A percentile compares a stretch with the other conserved stretches of the same genome.
Conservation (phyloP, 1,284 basidiomycete genomes). For the Ganoderma sinense region DNA sequence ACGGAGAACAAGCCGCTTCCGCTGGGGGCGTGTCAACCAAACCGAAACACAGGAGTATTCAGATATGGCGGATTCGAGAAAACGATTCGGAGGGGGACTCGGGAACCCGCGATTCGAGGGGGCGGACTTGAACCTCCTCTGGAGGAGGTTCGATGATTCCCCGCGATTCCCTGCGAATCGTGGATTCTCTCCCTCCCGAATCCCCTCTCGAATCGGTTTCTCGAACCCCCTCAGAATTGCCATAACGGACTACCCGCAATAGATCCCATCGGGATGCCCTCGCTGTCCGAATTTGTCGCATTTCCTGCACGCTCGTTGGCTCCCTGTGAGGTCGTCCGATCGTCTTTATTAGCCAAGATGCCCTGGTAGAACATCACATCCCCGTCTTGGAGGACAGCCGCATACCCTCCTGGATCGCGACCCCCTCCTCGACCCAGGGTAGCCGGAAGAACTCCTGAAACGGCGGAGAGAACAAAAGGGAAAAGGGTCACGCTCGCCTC, state of each 20-base stretch:
- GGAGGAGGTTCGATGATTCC: too few relatives aligned
- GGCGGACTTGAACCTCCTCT: too few relatives aligned
- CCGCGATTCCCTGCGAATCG: too few relatives aligned
- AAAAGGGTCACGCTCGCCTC: too few relatives aligned
- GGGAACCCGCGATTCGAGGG: too few relatives aligned
- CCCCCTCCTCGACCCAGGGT: conserved; percentile 86
- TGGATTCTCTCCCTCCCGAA: too few relatives aligned
- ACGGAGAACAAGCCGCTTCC: conserved; percentile 23
- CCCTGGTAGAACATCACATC: conserved; percentile 21
- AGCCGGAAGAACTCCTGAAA: conserved; percentile 90
- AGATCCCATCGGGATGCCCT: conserved; percentile 35
- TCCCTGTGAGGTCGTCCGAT: conserved; percentile 28
- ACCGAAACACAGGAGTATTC: conserved; percentile 24
- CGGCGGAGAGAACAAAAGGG: too few relatives aligned
- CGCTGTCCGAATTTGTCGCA: conserved; percentile 20
- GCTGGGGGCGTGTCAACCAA: conserved; percentile 8
- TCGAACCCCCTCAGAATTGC: too few relatives aligned
- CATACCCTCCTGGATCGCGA: conserved; percentile 63
- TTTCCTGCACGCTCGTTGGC: conserved; percentile 23
- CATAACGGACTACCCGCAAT: too few relatives aligned
- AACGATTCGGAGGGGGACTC: too few relatives aligned
- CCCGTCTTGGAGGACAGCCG: conserved; percentile 52
- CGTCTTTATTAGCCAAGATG: neutral
- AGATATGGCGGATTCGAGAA: too few relatives aligned
- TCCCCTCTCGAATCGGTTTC: too few relatives aligned